Percentiles rank a stretch among this genome's conserved stretches.
These are phyloP conservation scores for Phytophthora vignae DNA, from an alignment of 352 stramenopile species.

Conservation along the genomic window DNA sequence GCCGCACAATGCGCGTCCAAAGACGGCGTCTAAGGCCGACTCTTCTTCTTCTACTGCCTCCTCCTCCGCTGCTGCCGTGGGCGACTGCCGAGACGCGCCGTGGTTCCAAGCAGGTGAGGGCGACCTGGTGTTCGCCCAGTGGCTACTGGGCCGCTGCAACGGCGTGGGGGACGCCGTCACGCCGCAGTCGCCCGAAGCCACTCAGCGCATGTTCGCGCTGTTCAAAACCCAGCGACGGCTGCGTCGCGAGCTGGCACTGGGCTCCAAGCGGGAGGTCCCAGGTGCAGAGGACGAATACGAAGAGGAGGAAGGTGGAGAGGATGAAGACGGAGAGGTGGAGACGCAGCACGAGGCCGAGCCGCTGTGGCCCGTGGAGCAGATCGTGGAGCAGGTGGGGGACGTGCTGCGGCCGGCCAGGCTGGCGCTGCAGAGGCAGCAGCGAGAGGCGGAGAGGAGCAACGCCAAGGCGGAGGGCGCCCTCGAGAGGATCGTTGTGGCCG, in stretches of 20 bases:
- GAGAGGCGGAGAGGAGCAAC: constrained; percentile 23
- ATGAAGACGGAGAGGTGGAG: constrained; percentile 1
- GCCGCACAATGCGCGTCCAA: constrained; percentile 22
- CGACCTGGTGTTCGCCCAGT: constrained; percentile 61
- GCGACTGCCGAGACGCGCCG: constrained; percentile 43
- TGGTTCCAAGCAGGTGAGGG: constrained; percentile 59
- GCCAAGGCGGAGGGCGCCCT: constrained; percentile 38
- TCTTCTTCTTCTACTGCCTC: not conserved
- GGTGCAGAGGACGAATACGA: constrained; percentile 21
- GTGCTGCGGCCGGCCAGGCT: constrained; percentile 43
- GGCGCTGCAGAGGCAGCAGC: constrained; percentile 33
- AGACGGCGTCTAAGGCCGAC: constrained; percentile 5
- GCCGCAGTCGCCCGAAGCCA: constrained; percentile 32
- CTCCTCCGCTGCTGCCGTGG: constrained; percentile 1
- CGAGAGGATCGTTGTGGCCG: constrained; percentile 50
- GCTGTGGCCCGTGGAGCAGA: constrained; percentile 37
- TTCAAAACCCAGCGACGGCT: constrained; percentile 59
- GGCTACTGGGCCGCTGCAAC: constrained; percentile 65
- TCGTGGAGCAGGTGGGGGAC: constrained; percentile 44
- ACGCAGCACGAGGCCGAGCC: constrained; percentile 1
- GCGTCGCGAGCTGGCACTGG: constrained; percentile 45
- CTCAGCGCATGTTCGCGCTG: constrained; percentile 49
- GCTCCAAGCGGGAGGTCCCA: constrained; percentile 20
- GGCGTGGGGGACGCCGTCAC: constrained; percentile 47
- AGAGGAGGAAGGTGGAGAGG: constrained; percentile 11